A percentile compares a stretch with the other conserved stretches of the same genome.
These are phyloP conservation scores for Raphanus sativus DNA, from an alignment of 345 rosid genomes.

Conservation along the genomic window DNA sequence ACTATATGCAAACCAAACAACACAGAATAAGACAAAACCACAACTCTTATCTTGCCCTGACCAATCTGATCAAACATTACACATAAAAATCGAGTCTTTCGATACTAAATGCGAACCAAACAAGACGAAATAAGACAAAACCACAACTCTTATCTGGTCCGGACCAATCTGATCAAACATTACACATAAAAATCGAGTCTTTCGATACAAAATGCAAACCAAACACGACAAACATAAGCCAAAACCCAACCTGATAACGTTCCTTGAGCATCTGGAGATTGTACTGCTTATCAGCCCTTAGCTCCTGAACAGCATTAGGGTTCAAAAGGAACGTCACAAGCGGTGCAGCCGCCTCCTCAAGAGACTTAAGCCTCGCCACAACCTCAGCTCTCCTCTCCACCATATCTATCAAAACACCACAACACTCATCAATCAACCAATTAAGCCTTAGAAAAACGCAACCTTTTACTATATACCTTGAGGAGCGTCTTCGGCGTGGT, in stretches of 20 bases:
- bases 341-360: slow-evolving; percentile 92
- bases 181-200: neutral
- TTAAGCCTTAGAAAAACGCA: neutral
- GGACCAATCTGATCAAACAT: neutral
- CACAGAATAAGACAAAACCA: neutral
- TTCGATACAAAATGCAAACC: neutral
- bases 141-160: slow-evolving; percentile 38
- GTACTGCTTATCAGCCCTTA: slow-evolving; percentile 72
- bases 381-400: slow-evolving; percentile 88
- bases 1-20: neutral
- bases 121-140: neutral
- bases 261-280: slow-evolving; percentile 96
- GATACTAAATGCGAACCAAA: neutral
- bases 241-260: slow-evolving; percentile 73
- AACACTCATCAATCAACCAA: slow-evolving; percentile 16
- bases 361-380: slow-evolving; percentile 74
- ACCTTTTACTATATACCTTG: slow-evolving; percentile 41
- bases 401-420: slow-evolving; percentile 53
- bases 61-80: neutral
- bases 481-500: slow-evolving; percentile 90
- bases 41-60: slow-evolving; percentile 32
- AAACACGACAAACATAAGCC: neutral
- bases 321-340: slow-evolving; percentile 73
- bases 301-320: slow-evolving; percentile 76
- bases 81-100: neutral